A percentile compares a stretch with the other conserved stretches of the same genome.
Evolutionary conservation across 345 rosid species (phyloP).

Genomic region (Camelina neglecta): DNA sequence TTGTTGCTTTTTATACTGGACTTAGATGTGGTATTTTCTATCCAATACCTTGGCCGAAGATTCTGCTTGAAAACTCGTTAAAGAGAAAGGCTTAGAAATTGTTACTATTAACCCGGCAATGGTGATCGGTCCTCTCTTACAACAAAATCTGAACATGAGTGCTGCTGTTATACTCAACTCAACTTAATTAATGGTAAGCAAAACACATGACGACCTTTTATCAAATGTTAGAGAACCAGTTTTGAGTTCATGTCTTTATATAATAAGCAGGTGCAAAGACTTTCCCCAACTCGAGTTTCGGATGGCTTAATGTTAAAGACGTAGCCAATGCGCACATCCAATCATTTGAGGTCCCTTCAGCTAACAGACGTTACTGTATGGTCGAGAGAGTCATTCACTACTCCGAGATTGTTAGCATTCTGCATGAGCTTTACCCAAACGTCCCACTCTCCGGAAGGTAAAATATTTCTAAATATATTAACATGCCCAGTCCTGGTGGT

Average conservation of each 20-base stretch:
- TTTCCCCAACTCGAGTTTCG: constrained; percentile 46
- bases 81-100: constrained; percentile 56
- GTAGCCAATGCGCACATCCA: constrained; percentile 61
- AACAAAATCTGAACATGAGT: constrained; percentile 51
- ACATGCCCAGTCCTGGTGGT: background rate
- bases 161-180: constrained; percentile 33
- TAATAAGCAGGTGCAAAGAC: constrained; percentile 63
- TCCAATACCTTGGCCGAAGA: constrained; percentile 59
- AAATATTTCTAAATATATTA: constrained; percentile 37
- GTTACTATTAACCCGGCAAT: constrained; percentile 52
- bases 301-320: constrained; percentile 60
- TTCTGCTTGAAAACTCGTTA: constrained; percentile 56
- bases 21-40: constrained; percentile 54
- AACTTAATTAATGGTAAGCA: constrained; percentile 46
- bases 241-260: background rate
- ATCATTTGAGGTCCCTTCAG: constrained; percentile 56
- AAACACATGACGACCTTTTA: background rate
- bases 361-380: constrained; percentile 43
- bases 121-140: constrained; percentile 56
- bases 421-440: constrained; percentile 69
- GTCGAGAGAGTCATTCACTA: constrained; percentile 70
- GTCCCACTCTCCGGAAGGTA: constrained; percentile 77
- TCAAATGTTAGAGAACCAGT: constrained; percentile 14
- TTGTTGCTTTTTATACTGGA: constrained; percentile 9
- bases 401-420: constrained; percentile 64